These are phyloP conservation scores for Hypomyces perniciosus DNA, from an alignment of 2,329 filamentous ascomycete genomes.

Conservation along the genomic window DNA sequence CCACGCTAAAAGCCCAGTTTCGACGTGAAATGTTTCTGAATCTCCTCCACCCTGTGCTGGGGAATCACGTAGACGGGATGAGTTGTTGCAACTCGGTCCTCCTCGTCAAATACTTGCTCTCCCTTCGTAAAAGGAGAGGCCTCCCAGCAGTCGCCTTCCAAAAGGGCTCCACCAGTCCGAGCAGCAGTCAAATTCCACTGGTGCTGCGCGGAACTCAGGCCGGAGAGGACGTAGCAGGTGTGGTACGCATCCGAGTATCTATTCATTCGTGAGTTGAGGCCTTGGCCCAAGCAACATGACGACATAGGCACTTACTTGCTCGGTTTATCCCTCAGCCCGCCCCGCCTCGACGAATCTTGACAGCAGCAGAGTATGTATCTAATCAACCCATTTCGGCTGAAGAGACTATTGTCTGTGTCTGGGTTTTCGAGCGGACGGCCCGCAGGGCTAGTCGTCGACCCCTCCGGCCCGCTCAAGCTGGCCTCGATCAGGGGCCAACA, in stretches of 20 bases:
- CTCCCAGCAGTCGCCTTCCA: constrained; percentile 38
- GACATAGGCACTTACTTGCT: constrained; percentile 58
- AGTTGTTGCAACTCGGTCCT: constrained; percentile 62
- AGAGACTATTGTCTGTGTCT: constrained; percentile 46
- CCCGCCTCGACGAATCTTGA: constrained; percentile 63
- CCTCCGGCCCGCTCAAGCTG: constrained; percentile 53
- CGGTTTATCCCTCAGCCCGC: constrained; percentile 90
- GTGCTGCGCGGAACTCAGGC: constrained; percentile 77
- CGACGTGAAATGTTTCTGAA: constrained; percentile 58
- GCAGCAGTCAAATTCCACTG: constrained; percentile 43
- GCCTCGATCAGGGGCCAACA: constrained; percentile 92
- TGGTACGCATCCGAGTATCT: constrained; percentile 84
- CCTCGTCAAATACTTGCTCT: constrained; percentile 61
- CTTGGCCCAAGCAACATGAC: constrained; percentile 1
- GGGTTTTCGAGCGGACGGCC: constrained; percentile 24
- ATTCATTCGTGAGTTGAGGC: constrained; percentile 8
- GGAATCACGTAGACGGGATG: constrained; percentile 87
- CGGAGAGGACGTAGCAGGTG: constrained; percentile 84
- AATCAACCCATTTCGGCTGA: constrained; percentile 77
- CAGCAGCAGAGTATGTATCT: constrained; percentile 88
- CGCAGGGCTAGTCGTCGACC: constrained; percentile 22
- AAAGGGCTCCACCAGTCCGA: constrained; percentile 28
- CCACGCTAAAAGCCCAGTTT: constrained; percentile 49
- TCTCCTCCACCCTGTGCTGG: constrained; percentile 58
- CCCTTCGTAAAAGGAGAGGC: constrained; percentile 46